Evolutionary conservation across 176 grass and related monocot species (phyloP).

Genomic region (Avena eriantha): DNA sequence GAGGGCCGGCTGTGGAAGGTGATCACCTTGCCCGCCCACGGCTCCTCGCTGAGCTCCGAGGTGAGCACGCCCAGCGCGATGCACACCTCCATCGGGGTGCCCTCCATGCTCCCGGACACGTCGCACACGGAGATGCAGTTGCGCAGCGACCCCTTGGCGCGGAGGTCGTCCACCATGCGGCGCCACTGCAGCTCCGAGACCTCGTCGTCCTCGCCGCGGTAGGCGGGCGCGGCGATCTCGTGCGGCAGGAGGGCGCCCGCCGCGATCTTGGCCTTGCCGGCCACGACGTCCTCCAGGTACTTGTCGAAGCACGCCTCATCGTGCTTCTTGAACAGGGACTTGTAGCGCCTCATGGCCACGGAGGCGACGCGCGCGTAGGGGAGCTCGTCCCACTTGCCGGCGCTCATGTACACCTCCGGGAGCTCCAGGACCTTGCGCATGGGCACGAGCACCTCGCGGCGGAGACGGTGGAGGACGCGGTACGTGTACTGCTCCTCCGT

Average conservation of each 20-base stretch:
- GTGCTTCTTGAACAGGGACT: background rate
- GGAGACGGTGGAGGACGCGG: conserved; percentile 51
- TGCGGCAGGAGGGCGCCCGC: conserved; percentile 1
- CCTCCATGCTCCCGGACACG: conserved; percentile 18
- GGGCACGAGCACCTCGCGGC: conserved; percentile 49
- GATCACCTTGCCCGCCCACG: conserved; percentile 4
- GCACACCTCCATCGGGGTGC: conserved; percentile 30
- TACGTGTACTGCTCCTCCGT: conserved; percentile 60
- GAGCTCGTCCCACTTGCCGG: conserved; percentile 48
- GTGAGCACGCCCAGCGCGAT: conserved; percentile 20
- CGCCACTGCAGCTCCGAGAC: conserved; percentile 17
- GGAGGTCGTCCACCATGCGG: conserved; percentile 23
- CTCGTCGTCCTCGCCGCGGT: background rate
- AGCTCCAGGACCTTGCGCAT: conserved; percentile 50
- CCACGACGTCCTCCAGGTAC: conserved; percentile 1
- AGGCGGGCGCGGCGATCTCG: conserved; percentile 8
- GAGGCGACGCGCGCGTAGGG: conserved; percentile 63
- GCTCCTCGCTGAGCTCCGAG: background rate
- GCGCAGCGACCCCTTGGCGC: conserved; percentile 5
- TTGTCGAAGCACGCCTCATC: background rate
- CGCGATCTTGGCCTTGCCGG: conserved; percentile 14
- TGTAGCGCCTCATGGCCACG: conserved; percentile 64
- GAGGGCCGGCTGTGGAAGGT: background rate
- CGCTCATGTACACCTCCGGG: conserved; percentile 70
- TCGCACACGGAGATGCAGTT: conserved; percentile 15